Evolutionary conservation across 192 early-diverging fungal genomes (phyloP), one percentile per base, ranked within the genome.

Genomic region (Gonapodya prolifera): DNA sequence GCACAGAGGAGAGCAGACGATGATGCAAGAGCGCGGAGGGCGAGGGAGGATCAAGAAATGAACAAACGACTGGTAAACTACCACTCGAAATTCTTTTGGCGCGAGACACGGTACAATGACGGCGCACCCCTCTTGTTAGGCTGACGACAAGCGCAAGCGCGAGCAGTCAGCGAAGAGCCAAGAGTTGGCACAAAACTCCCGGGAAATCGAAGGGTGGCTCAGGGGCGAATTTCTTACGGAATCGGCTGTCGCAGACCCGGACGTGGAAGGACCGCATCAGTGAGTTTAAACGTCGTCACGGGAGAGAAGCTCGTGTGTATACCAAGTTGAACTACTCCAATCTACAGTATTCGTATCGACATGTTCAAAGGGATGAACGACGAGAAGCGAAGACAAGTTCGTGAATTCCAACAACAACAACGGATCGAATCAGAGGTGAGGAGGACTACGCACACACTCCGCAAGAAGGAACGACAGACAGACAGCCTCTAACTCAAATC

Each of bases 351-450:
- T 32, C 80, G 88, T 1, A 86, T 88, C 28, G 88, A 89, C 75
- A 61, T 83, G 17, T 89, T 88, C 80, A 89, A 89, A 77, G 88
- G 86, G 69, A 86, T 89, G 73, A 87, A 85, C 0, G 36, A 34
- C 1, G 80, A 85, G 35, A 85, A 88, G 78, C 83, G 82, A 36
- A 23, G 69, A 28, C 80, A 84, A 33, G 83, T 87, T 17, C 75
- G 79, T 13, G 70, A 77, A 2, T 77, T 80, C 13, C 87, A 87
- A 76, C 85, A 85, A 31, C 75, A 80, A 34, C 88, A 89, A 76
- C 79, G 87, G 16, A 23, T 33, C 33, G 84, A 89, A 74, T 76
- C 79, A 2, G 79, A 88, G 82, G 86, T 86, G 33, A 71, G 74
- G 28, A 1, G 30, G 0, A 2, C 0, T n/a, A n/a, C n/a, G n/a